These are phyloP conservation scores for Leccinum olivaceopallidum DNA, from an alignment of 768 basidiomycete genomes.

Conservation along the genomic window DNA sequence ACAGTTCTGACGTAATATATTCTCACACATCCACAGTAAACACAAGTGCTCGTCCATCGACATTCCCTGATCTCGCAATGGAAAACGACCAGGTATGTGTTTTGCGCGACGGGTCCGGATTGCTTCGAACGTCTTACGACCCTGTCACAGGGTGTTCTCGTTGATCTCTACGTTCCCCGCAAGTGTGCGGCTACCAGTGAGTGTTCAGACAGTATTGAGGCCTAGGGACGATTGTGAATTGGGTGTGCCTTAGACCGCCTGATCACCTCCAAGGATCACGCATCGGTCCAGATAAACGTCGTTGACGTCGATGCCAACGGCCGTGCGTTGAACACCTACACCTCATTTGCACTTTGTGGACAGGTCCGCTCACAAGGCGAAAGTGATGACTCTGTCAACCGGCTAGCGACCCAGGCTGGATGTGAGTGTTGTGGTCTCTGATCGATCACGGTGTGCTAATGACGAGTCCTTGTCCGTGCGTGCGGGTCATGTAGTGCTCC, in stretches of 20 bases:
- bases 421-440: constrained; percentile 55
- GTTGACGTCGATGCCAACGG: constrained; percentile 92
- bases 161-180: constrained; percentile 99
- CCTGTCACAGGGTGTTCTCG: constrained; percentile 80
- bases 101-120: neutral
- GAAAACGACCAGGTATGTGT: constrained; percentile 85
- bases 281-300: constrained; percentile 95
- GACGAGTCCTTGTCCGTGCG: neutral
- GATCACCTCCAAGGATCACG: constrained; percentile 99
- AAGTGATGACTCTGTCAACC: constrained; percentile 95
- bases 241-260: constrained; percentile 70
- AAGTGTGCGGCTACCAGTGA: constrained; percentile 97
- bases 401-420: constrained; percentile 92
- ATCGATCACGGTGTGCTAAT: constrained; percentile 9
- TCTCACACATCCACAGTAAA: constrained; percentile 29
- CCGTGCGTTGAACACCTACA: constrained; percentile 72
- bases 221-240: constrained; percentile 1
- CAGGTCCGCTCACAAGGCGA: constrained; percentile 94
- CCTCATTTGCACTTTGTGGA: constrained; percentile 94
- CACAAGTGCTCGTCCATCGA: constrained; percentile 1
- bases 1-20: constrained; percentile 31
- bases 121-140: constrained; percentile 3
- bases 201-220: constrained; percentile 33
- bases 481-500: constrained; percentile 64
- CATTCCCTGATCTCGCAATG: constrained; percentile 48